phyloP scores from a whole-genome alignment of 2,329 filamentous ascomycete genomes.

The Claviceps sp. region DNA sequence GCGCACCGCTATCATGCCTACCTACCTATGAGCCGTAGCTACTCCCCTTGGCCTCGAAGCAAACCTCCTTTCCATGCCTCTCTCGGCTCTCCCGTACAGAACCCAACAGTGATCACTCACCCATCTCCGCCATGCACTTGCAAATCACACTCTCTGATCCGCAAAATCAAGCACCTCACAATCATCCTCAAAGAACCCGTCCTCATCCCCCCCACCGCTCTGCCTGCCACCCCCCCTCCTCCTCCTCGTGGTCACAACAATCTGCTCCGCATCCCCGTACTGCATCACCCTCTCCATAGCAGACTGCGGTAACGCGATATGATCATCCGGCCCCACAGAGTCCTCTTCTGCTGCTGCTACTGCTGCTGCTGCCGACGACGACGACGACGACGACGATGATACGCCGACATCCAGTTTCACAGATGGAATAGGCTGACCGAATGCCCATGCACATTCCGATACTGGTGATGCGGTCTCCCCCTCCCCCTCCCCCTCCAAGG shows the following conservation, averaged over 20 bases:
- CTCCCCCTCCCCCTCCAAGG: conserved; percentile 1
- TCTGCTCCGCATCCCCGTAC: conserved; percentile 55
- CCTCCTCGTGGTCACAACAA: conserved; percentile 69
- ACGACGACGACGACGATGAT: background rate
- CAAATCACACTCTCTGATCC: conserved; percentile 43
- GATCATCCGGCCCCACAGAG: conserved; percentile 36
- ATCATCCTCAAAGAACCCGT: conserved; percentile 84
- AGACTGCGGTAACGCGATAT: conserved; percentile 46
- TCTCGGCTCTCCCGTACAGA: no score
- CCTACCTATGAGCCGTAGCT: no score
- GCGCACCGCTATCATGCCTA: no score
- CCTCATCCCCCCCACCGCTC: conserved; percentile 45
- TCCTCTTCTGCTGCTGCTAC: conserved; percentile 33
- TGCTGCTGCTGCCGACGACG: no score
- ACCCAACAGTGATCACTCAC: no score
- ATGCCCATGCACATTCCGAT: conserved; percentile 35
- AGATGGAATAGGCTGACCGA: conserved; percentile 40
- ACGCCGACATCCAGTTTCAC: conserved; percentile 40
- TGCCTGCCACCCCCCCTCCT: conserved; percentile 45
- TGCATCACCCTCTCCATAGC: conserved; percentile 51
- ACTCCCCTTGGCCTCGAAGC: no score
- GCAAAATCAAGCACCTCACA: conserved; percentile 87
- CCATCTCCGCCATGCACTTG: background rate
- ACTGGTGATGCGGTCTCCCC: background rate
- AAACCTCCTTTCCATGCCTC: no score